phyloP scores from a whole-genome alignment of 2,329 filamentous ascomycete genomes.

The Fusarium succisae region DNA sequence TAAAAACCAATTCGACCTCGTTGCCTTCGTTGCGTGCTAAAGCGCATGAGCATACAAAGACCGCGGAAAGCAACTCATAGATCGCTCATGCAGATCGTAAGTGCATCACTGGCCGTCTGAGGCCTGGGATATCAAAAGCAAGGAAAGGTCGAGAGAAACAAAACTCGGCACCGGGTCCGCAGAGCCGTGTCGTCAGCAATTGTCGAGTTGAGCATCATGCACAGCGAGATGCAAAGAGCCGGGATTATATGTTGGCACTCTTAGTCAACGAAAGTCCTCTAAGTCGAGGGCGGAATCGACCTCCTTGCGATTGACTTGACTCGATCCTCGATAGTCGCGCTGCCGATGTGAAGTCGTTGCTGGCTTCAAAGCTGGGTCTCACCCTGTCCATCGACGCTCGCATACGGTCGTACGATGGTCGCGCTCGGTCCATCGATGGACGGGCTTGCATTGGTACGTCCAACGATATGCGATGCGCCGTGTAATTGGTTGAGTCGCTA shows the following conservation, averaged over 20 bases:
- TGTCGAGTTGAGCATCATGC: slow-evolving; percentile 41
- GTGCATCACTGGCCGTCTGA: slow-evolving; percentile 45
- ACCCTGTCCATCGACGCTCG: slow-evolving; percentile 87
- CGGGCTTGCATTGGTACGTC: slow-evolving; percentile 58
- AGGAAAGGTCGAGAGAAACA: slow-evolving; percentile 38
- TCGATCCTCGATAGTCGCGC: slow-evolving; percentile 86
- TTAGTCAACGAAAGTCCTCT: slow-evolving; percentile 56
- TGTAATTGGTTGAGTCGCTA: slow-evolving; percentile 94
- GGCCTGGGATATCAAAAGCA: slow-evolving; percentile 51
- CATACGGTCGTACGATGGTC: slow-evolving; percentile 89
- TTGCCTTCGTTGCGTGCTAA: slow-evolving; percentile 33
- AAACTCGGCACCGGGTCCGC: slow-evolving; percentile 36
- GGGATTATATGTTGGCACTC: slow-evolving; percentile 50
- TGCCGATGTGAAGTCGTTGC: slow-evolving; percentile 90
- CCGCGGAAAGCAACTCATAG: slow-evolving; percentile 50
- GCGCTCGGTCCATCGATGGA: slow-evolving; percentile 72
- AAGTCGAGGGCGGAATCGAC: slow-evolving; percentile 50
- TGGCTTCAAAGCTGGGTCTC: slow-evolving; percentile 84
- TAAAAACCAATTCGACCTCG: slow-evolving; percentile 33
- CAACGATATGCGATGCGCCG: slow-evolving; percentile 69
- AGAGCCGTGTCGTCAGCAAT: slow-evolving; percentile 19
- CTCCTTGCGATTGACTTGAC: slow-evolving; percentile 66
- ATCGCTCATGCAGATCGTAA: slow-evolving; percentile 63
- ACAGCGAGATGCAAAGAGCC: slow-evolving; percentile 39
- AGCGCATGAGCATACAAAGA: slow-evolving; percentile 28